Base-by-base conservation (phyloP, 2,329 filamentous ascomycete species). In the Fusarium oxysporum region DNA sequence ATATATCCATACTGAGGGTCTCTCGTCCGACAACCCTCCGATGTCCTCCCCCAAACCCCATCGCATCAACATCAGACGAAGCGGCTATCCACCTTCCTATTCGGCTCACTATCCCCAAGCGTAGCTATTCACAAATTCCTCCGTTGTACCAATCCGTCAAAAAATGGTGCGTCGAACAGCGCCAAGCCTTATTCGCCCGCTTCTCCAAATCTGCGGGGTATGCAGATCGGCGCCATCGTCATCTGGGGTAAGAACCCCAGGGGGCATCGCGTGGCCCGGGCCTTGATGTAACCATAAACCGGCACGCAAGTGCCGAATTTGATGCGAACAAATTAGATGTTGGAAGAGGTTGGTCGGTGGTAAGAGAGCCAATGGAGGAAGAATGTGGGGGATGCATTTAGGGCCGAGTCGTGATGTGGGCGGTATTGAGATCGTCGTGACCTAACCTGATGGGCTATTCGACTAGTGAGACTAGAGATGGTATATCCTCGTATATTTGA, bases 271-370 rank as follows among this genome's bases (percentile, higher is more conserved):
- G 21, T 56, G 40, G 59, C 35, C 23, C 28, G 44, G 53, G 28
- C 53, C 62, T 40, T 35, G 21, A 17, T 67, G 62, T 37, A 61
- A 67, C 64, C 53, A 40, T 41, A 61, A 32, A 35, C 45, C 64
- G 64, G 64, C 64, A 67, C 43, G 5, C 21, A 30, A 8, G 53
- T 67, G 64, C 64, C 64, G 64, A 67, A 17, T 61, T 65, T 67
- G 44, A 67, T 61, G 64, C 64, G 64, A 28, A 37, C 64, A 43
- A 67, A 67, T 55, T 55, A 67, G 44, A 67, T 2, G 8, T 2
- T 30, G 8, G 25, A 12, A 40, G 6, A 17, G 28, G 4, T 6
- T 13, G 7, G 16, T 47, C 3, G 19, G 8, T 30, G 32, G 13
- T 38, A 32, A 40, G 8, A 30, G 37, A 25, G 30, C 62, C 64